phyloP scores from a whole-genome alignment of 805 yeast species.

The Yarrowia phangngaensis region DNA sequence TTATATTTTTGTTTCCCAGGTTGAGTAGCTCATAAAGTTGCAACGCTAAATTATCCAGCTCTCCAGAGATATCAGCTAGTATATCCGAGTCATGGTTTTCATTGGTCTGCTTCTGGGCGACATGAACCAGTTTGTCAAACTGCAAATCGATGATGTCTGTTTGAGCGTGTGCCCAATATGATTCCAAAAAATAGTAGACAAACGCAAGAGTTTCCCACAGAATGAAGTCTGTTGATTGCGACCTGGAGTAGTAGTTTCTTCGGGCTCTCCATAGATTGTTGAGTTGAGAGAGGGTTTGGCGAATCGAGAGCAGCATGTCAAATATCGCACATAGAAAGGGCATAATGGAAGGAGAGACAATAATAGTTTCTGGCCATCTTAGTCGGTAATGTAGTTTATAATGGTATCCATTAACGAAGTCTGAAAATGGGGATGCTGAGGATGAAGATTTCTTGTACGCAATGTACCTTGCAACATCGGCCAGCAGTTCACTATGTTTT shows the following conservation, averaged over 20 bases:
- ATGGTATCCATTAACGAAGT: constrained; percentile 28
- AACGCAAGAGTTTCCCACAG: constrained; percentile 19
- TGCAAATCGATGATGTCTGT: constrained; percentile 25
- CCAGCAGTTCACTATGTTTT: constrained; percentile 3
- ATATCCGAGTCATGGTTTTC: constrained; percentile 17
- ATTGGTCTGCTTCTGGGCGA: constrained; percentile 5
- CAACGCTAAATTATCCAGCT: constrained; percentile 26
- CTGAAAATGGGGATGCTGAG: constrained; percentile 28
- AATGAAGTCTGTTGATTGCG: not conserved
- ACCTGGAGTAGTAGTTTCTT: constrained; percentile 4
- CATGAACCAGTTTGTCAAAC: constrained; percentile 26
- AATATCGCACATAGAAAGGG: constrained; percentile 26
- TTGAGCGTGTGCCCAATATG: constrained; percentile 31
- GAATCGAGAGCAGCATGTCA: constrained; percentile 23
- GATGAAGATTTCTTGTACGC: constrained; percentile 9
- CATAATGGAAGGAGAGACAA: constrained; percentile 27
- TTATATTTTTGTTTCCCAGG: constrained; percentile 24
- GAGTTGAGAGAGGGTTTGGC: constrained; percentile 8
- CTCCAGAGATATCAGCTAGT: not conserved
- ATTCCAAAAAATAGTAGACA: constrained; percentile 29
- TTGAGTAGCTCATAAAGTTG: constrained; percentile 23
- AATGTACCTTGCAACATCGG: not conserved
- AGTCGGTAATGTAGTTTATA: constrained; percentile 28
- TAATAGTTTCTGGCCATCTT: constrained; percentile 33
- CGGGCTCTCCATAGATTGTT: constrained; percentile 25